A percentile compares a stretch with the other conserved stretches of the same genome.
phyloP scores from a whole-genome alignment of 371 early-diverging fungal genomes.

The Circinella minor region DNA sequence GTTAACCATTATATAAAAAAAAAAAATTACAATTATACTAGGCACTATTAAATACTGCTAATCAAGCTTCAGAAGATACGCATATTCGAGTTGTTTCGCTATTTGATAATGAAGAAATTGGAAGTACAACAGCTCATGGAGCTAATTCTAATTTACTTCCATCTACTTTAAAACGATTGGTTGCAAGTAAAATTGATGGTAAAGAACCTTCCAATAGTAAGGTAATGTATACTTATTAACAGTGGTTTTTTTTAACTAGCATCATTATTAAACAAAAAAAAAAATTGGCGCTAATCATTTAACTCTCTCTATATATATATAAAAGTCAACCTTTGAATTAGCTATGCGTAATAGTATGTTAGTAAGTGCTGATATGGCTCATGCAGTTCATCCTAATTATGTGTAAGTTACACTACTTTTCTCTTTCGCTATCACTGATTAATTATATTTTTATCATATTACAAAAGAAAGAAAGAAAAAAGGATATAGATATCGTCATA shows the following conservation, averaged over 20 bases:
- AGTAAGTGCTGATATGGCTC: slow-evolving; percentile 95
- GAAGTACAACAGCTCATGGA: slow-evolving; percentile 94
- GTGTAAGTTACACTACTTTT: neutral
- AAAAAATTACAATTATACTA: slow-evolving; percentile 49
- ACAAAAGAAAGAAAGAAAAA: neutral
- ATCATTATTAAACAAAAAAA: too few species aligned
- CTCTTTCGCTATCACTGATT: too few species aligned
- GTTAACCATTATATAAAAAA: neutral
- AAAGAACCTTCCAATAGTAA: slow-evolving; percentile 8
- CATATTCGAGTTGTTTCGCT: slow-evolving; percentile 87
- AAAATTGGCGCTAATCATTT: too few species aligned
- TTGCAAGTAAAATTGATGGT: slow-evolving; percentile 39
- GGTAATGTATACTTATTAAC: neutral
- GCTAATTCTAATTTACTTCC: slow-evolving; percentile 92
- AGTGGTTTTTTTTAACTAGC: too few species aligned
- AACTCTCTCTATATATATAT: neutral
- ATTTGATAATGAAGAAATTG: slow-evolving; percentile 98
- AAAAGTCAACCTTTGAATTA: slow-evolving; percentile 68
- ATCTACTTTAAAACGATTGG: slow-evolving; percentile 68
- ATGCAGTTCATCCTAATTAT: slow-evolving; percentile 94
- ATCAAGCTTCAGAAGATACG: slow-evolving; percentile 67
- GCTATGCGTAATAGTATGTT: slow-evolving; percentile 84
- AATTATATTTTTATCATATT: too few species aligned
- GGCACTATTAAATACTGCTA: slow-evolving; percentile 20
- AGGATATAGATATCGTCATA: too few species aligned